These are phyloP conservation scores for Dendrobium nobile DNA, from an alignment of 106 monocot species.

Conservation along the genomic window DNA sequence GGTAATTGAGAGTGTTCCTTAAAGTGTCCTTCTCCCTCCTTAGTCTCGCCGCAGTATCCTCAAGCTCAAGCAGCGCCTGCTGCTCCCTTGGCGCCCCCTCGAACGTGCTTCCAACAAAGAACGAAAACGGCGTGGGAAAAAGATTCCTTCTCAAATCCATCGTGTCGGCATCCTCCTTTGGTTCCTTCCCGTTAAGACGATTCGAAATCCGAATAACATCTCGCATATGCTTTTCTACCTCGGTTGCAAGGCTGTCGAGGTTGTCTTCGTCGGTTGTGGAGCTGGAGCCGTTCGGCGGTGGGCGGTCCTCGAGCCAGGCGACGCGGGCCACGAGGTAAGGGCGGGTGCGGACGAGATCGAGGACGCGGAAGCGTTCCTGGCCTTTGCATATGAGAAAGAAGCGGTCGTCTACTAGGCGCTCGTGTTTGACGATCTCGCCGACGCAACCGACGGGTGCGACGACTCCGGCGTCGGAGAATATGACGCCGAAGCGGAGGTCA, in stretches of 20 bases:
- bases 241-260: conserved; percentile 49
- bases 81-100: conserved; percentile 84
- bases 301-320: conserved; percentile 82
- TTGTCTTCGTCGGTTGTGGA: conserved; percentile 11
- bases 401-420: conserved; percentile 77
- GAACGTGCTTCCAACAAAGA: conserved; percentile 88
- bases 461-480: conserved; percentile 60
- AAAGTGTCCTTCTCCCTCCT: conserved; percentile 76
- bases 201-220: conserved; percentile 85
- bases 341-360: conserved; percentile 41
- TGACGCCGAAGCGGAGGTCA: conserved; percentile 80
- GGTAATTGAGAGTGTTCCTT: conserved; percentile 74
- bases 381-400: conserved; percentile 98
- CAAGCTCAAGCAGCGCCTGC: conserved; percentile 85
- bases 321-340: conserved; percentile 88
- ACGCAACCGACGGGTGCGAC: conserved; percentile 82
- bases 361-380: conserved; percentile 86
- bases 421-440: conserved; percentile 88
- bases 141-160: conserved; percentile 47
- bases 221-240: conserved; percentile 76
- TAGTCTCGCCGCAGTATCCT: conserved; percentile 69
- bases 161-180: conserved; percentile 22
- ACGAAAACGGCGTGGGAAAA: conserved; percentile 91
- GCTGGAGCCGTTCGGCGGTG: conserved; percentile 18
- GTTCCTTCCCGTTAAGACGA: conserved; percentile 62